Percentiles rank a stretch among this genome's conserved stretches.
These are phyloP conservation scores for Xylaria sp. DNA, from an alignment of 2,329 filamentous ascomycete genomes.

Conservation along the genomic window DNA sequence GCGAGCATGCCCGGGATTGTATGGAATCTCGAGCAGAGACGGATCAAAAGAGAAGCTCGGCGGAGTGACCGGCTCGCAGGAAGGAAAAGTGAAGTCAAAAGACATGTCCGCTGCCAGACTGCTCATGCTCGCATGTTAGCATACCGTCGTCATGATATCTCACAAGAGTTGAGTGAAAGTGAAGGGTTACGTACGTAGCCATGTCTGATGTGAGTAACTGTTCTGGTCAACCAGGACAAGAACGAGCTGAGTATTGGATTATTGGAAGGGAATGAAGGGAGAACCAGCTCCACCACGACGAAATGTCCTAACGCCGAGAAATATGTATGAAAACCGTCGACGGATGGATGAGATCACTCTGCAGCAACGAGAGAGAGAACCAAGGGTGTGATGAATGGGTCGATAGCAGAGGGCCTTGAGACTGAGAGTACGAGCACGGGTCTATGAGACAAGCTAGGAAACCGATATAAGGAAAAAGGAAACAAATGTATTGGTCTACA, in stretches of 20 bases:
- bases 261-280: constrained; percentile 42
- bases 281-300: constrained; percentile 47
- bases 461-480: constrained; percentile 39
- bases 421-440: constrained; percentile 32
- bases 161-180: background rate
- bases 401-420: constrained; percentile 41
- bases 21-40: constrained; percentile 66
- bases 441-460: constrained; percentile 46
- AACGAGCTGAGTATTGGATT: constrained; percentile 45
- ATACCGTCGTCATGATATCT: constrained; percentile 28
- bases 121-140: constrained; percentile 44
- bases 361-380: constrained; percentile 43
- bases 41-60: constrained; percentile 66
- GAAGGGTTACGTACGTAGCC: constrained; percentile 55
- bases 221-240: constrained; percentile 46
- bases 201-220: constrained; percentile 49
- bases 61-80: constrained; percentile 62
- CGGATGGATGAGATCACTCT: constrained; percentile 32
- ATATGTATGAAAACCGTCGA: constrained; percentile 39
- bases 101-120: constrained; percentile 72
- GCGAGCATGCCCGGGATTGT: constrained; percentile 66
- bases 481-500: constrained; percentile 47
- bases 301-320: constrained; percentile 27
- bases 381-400: constrained; percentile 40
- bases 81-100: constrained; percentile 69